A percentile compares a stretch with the other conserved stretches of the same genome.
phyloP scores from a whole-genome alignment of 176 grass and related monocot species.

The Aegilops bicornis region DNA sequence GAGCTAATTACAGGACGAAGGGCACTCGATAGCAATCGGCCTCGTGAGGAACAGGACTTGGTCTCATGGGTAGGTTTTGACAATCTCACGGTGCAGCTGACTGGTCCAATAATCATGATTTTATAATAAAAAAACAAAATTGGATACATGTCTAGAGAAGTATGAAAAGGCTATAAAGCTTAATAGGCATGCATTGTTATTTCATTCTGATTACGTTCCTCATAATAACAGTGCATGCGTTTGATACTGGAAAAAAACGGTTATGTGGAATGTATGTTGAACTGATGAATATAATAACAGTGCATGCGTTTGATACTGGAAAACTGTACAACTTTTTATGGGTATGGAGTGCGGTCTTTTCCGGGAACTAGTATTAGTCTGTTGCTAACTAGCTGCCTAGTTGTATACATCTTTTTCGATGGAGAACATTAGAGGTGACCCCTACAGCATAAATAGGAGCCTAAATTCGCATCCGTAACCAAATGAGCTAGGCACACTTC shows the following conservation, averaged over 20 bases:
- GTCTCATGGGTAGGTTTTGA: slow-evolving; percentile 70
- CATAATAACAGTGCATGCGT: too few relatives aligned
- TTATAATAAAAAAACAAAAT: neutral
- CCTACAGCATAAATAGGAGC: neutral
- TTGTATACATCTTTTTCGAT: slow-evolving; percentile 5
- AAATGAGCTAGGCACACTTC: neutral
- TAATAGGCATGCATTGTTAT: neutral
- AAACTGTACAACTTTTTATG: neutral
- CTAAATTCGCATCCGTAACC: neutral
- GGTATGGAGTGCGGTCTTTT: neutral
- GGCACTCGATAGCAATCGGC: slow-evolving; percentile 47
- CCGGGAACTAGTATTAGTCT: neutral
- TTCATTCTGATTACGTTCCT: neutral
- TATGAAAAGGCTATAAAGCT: neutral
- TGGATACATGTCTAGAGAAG: neutral
- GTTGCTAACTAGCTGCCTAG: neutral
- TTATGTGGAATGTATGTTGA: neutral
- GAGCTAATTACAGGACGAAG: slow-evolving; percentile 80
- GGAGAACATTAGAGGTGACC: neutral
- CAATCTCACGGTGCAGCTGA: slow-evolving; percentile 24
- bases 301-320: neutral
- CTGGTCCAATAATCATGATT: slow-evolving; percentile 19
- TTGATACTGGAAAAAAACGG: neutral
- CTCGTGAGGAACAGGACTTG: slow-evolving; percentile 59
- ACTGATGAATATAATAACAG: neutral